These are phyloP conservation scores for Phylloboletellus chloephorus DNA, from an alignment of 1,284 basidiomycete genomes.

Conservation along the genomic window DNA sequence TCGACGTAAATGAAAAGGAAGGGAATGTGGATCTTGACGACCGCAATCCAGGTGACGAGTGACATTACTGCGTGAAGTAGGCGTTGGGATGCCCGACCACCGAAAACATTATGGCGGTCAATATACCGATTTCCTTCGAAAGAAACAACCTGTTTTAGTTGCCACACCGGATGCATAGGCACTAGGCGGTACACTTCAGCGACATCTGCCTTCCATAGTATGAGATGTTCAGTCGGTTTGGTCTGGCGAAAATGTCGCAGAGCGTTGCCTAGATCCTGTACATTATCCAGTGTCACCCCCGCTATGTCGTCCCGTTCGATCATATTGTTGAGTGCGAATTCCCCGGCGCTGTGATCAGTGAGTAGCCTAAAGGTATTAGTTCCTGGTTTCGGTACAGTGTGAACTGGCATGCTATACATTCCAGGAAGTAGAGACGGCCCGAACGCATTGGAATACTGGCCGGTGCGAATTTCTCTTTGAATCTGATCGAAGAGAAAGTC, in stretches of 20 bases:
- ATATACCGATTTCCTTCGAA: constrained; percentile 27
- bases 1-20: no score
- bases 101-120: constrained; percentile 34
- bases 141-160: constrained; percentile 36
- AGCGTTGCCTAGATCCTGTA: constrained; percentile 22
- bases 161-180: constrained; percentile 38
- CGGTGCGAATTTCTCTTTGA: constrained; percentile 33
- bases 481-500: constrained; percentile 30
- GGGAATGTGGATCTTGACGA: no score
- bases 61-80: constrained; percentile 31
- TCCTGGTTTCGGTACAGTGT: constrained; percentile 37
- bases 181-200: constrained; percentile 33
- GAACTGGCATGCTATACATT: constrained; percentile 40
- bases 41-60: constrained; percentile 35
- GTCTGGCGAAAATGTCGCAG: constrained; percentile 10
- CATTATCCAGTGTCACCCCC: constrained; percentile 20
- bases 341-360: constrained; percentile 33
- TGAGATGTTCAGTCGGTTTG: neutral
- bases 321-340: constrained; percentile 35
- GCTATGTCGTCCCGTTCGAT: constrained; percentile 23
- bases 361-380: constrained; percentile 35
- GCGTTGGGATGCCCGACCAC: constrained; percentile 20
- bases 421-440: constrained; percentile 37
- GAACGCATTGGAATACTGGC: constrained; percentile 37
- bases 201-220: constrained; percentile 35